A percentile compares a stretch with the other conserved stretches of the same genome.
These are phyloP conservation scores for Cicer judaicum DNA, from an alignment of 306 rosid species.

Conservation along the genomic window DNA sequence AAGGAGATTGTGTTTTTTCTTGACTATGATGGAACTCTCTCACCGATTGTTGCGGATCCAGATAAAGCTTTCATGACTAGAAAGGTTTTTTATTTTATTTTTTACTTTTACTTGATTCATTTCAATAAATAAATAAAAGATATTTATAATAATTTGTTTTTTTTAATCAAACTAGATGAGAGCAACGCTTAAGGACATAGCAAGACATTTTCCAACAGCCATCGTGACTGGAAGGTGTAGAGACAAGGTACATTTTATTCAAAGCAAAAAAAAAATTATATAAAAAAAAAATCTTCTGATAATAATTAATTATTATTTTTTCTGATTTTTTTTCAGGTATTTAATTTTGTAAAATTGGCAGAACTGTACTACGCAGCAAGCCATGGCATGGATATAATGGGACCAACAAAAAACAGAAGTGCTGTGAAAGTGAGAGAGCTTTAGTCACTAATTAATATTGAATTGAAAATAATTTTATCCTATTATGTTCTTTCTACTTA, in stretches of 20 bases:
- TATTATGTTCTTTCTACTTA: slow-evolving; percentile 19
- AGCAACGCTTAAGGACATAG: slow-evolving; percentile 68
- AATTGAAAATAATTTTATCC: background rate
- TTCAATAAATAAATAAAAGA: background rate
- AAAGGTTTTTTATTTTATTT: slow-evolving; percentile 55
- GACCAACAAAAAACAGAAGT: slow-evolving; percentile 67
- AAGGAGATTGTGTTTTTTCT: slow-evolving; percentile 81
- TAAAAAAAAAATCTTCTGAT: background rate
- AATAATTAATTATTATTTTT: background rate
- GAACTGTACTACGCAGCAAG: slow-evolving; percentile 95
- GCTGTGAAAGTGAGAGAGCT: slow-evolving; percentile 59
- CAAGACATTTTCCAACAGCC: slow-evolving; percentile 85
- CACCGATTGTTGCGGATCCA: slow-evolving; percentile 89
- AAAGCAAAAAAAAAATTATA: background rate
- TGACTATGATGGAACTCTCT: slow-evolving; percentile 96
- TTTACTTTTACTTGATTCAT: background rate
- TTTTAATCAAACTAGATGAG: slow-evolving; percentile 66
- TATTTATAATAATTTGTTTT: background rate
- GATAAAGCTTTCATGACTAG: slow-evolving; percentile 86
- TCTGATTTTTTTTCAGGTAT: slow-evolving; percentile 55
- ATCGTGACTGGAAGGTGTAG: slow-evolving; percentile 87
- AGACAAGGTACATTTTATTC: slow-evolving; percentile 74
- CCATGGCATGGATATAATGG: slow-evolving; percentile 97
- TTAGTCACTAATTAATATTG: background rate
- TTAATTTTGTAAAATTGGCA: slow-evolving; percentile 69